Base-by-base conservation (phyloP, 1,284 basidiomycete species). In the Papiliotrema terrestris region DNA sequence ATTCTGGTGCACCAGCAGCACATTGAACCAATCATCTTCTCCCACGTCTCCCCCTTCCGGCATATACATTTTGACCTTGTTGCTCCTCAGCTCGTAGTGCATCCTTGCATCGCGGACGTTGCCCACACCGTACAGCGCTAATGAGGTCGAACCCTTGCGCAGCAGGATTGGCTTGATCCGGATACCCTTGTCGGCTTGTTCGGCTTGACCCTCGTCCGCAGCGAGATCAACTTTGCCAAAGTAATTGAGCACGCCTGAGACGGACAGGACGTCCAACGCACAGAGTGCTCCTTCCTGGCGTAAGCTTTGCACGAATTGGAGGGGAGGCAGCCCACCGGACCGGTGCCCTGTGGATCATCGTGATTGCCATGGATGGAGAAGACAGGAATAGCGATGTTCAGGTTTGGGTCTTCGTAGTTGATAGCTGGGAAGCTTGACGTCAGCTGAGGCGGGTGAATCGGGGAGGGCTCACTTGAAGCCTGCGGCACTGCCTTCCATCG, bases 361-460 rank as follows among this genome's bases (percentile, higher is more conserved):
- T 99, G 96, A 71, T 99, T 99, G 42, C 95, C 96, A 68, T 99
- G 95, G 45, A 99, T 98, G 0, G 94, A 97, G 77, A 99, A 99
- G 22, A 98, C 88, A 2, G 96, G 96, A 26, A 96, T 91, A 20
- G 85, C 86, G 51, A 98, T 83, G 69, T 98, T 99, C 56, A 98
- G 81, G 72, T 98, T 98, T 0, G 87, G 85, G 69, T 99, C 96
- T 77, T 98, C 93, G 69, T 98, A 98, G 73, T 99, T 99, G 63
- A 98, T 80, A 1, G 91, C 89, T 2, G 96, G 95, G 69, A 98
- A 98, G 25, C 91, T 96, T 66, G 3, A 11, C 1, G 39, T 64
- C 41, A 63, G 58, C 23, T 39, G 20, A 4, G 29, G 22, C 20
- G 2, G 13, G 6, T 35, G 11, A n/a, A 35, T 32, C 3, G 25